A percentile compares a stretch with the other conserved stretches of the same genome.
These are phyloP conservation scores for Lomentospora prolificans DNA, from an alignment of 2,329 filamentous ascomycete species.

Conservation along the genomic window DNA sequence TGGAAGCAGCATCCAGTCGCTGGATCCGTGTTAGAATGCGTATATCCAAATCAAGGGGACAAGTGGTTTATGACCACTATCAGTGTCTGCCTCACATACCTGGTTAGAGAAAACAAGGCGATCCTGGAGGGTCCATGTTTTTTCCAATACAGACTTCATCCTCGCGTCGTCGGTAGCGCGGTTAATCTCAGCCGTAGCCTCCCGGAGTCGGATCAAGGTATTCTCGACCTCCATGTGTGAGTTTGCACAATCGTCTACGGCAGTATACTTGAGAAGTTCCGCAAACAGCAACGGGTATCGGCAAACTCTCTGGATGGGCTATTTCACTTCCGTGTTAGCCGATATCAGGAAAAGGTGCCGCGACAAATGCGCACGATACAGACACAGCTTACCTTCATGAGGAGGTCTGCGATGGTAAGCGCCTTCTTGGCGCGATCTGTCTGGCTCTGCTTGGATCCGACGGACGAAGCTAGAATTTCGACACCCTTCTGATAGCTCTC, in stretches of 20 bases:
- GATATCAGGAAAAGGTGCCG: too few relatives aligned
- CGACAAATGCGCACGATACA: too few relatives aligned
- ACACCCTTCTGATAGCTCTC: conserved; percentile 74
- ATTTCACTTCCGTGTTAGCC: conserved; percentile 4
- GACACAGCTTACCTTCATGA: conserved; percentile 76
- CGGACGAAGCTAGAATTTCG: conserved; percentile 67
- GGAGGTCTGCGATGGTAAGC: conserved; percentile 71
- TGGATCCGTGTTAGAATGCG: conserved; percentile 14
- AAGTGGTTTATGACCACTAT: neutral
- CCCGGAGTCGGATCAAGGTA: conserved; percentile 59
- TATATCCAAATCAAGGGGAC: neutral
- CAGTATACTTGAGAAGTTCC: conserved; percentile 74
- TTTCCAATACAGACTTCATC: conserved; percentile 62
- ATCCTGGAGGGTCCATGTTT: conserved; percentile 77
- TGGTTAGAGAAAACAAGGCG: conserved; percentile 65
- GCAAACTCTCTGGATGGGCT: conserved; percentile 89
- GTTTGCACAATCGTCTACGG: conserved; percentile 73
- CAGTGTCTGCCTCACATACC: conserved; percentile 33
- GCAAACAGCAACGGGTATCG: conserved; percentile 82
- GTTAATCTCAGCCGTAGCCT: conserved; percentile 73
- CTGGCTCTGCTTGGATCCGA: conserved; percentile 59
- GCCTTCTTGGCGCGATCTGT: conserved; percentile 60
- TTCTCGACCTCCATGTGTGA: conserved; percentile 73
- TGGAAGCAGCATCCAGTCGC: conserved; percentile 42
- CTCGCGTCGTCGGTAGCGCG: conserved; percentile 67